Evolutionary conservation across 2,329 filamentous ascomycete genomes (phyloP), one percentile per base, ranked within the genome.

Genomic region (Penicillium expansum): DNA sequence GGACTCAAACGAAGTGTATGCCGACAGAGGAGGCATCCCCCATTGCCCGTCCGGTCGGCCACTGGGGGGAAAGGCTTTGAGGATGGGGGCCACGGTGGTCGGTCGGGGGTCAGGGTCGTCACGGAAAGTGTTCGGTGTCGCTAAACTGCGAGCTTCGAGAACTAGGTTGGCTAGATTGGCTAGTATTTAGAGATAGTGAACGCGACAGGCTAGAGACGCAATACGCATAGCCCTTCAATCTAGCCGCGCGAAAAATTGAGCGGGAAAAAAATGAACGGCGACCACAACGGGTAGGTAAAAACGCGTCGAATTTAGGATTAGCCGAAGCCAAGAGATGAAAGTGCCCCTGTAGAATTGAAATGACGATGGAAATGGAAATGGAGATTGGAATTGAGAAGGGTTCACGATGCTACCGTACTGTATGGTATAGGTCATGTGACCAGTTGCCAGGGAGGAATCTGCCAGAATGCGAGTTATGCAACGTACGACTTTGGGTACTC

Each of bases 1-100:
- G 70, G 88, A 89, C 82, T 96, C 92, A 80, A 95, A 89, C 66
- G 88, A 85, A 71, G 91, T 93, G 77, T 94, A 92, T 69, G 82
- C 80, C 71, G 85, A 82, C 75, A 80, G 71, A 74, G 79, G 79
- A 77, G 80, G 82, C 83, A 85, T 86, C 73, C 79, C 80, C 74
- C 74, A 76, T 76, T 73, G 71, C 71, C 71, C 67, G 69, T 68
- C 67, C 60, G 62, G 62, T 66, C 68, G 72, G 72, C 72, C 68
- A 69, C 70, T 69, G 67, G 71, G 69, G 66, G 69, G 60, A 53
- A 63, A 61, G 50, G 61, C 53, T 62, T 67, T 69, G 48, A 67
- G 67, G 64, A 73, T 74, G 52, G 70, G 71, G 70, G 71, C 71
- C 71, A 74, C 69, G 71, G 64, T 74, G 71, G 60, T 43, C 41